Conservation (phyloP, 176 grass and related monocot genomes). For the Raddia guianensis region DNA sequence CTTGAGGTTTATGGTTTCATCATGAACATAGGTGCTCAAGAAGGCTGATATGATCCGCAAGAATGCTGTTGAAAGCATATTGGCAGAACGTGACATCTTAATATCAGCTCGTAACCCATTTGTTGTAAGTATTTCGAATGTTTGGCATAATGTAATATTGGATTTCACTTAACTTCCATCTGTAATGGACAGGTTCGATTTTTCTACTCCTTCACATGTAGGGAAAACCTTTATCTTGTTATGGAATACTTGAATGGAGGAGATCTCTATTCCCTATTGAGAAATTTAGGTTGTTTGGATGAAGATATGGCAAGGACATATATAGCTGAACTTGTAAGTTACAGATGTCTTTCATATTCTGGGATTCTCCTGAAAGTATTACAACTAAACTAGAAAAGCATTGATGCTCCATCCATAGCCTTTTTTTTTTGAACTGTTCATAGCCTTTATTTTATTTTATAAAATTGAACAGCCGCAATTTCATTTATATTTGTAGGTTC, state of each 20-base stretch:
- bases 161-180: constrained; percentile 45
- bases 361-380: not conserved
- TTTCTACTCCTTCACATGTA: constrained; percentile 99
- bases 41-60: constrained; percentile 98
- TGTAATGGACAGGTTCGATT: constrained; percentile 75
- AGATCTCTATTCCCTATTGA: constrained; percentile 90
- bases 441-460: not conserved
- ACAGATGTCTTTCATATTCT: not conserved
- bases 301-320: constrained; percentile 95
- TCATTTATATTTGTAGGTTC: constrained; percentile 58
- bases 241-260: constrained; percentile 99
- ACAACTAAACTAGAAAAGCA: not conserved
- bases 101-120: constrained; percentile 88
- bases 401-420: not conserved
- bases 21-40: constrained; percentile 63
- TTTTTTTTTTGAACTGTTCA: not conserved
- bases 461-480: not conserved
- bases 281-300: constrained; percentile 85
- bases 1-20: constrained; percentile 15
- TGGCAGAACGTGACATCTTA: constrained; percentile 88
- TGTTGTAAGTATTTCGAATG: constrained; percentile 48
- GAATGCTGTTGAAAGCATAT: constrained; percentile 95
- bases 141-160: constrained; percentile 19
- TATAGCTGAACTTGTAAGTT: constrained; percentile 86
- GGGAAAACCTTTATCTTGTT: constrained; percentile 98